phyloP scores from a whole-genome alignment of 2,329 filamentous ascomycete genomes.

The Cladosporium austrohemisphaericum region DNA sequence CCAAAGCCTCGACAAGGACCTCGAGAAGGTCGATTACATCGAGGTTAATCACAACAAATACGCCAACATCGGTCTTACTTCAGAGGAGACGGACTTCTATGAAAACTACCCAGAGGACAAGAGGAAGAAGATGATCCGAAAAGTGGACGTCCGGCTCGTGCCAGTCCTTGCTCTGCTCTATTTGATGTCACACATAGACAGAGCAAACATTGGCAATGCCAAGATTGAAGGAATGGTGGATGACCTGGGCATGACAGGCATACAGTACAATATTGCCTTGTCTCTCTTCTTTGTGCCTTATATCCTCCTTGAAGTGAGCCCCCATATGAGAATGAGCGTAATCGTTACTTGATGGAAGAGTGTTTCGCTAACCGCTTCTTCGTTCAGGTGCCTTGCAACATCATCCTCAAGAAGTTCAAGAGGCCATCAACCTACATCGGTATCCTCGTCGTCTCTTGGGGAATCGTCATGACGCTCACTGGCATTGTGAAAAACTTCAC shows the following conservation, averaged over 20 bases:
- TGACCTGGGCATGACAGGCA: slow-evolving; percentile 18
- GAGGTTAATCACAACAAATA: slow-evolving; percentile 19
- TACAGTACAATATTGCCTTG: slow-evolving; percentile 36
- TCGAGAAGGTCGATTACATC: slow-evolving; percentile 21
- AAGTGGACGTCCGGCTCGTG: slow-evolving; percentile 48
- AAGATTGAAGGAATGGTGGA: slow-evolving; percentile 27
- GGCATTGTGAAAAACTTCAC: slow-evolving; percentile 27
- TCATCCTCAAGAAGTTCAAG: slow-evolving; percentile 28
- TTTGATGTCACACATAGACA: slow-evolving; percentile 44
- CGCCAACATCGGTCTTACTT: slow-evolving; percentile 23
- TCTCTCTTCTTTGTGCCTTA: slow-evolving; percentile 36
- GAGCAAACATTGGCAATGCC: slow-evolving; percentile 41
- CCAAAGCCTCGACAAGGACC: slow-evolving; percentile 20
- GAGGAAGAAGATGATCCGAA: slow-evolving; percentile 40
- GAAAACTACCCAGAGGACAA: slow-evolving; percentile 21
- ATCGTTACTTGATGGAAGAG: too few species aligned
- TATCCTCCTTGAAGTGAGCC: slow-evolving; percentile 37
- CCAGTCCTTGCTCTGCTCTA: slow-evolving; percentile 48
- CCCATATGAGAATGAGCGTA: too few species aligned
- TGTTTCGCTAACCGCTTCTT: neutral
- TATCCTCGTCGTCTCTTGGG: slow-evolving; percentile 27
- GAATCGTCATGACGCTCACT: slow-evolving; percentile 27
- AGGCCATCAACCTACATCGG: slow-evolving; percentile 28
- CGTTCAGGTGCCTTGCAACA: slow-evolving; percentile 29
- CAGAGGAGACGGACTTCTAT: slow-evolving; percentile 23